Percentiles rank a stretch among this genome's conserved stretches.
Evolutionary conservation across 2,329 filamentous ascomycete species (phyloP).

Genomic region (Geosmithia putterillii): DNA sequence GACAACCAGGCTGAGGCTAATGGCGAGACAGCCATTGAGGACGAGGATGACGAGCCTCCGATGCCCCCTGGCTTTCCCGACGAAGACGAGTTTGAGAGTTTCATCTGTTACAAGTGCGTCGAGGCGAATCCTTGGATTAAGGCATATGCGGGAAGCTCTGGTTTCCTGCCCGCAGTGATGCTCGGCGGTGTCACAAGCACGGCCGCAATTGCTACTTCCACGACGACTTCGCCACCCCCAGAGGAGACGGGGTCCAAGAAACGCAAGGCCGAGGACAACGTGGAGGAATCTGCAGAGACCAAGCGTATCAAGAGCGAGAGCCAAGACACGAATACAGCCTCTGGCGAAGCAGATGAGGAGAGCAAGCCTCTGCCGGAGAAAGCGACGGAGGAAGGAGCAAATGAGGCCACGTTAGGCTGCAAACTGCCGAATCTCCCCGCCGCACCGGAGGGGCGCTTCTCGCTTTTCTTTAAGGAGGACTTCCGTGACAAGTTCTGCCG

Average conservation of each 20-base stretch:
- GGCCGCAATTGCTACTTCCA: background rate
- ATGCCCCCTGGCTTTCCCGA: conserved; percentile 76
- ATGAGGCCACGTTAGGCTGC: conserved; percentile 25
- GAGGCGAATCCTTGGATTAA: conserved; percentile 87
- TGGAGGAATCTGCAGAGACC: conserved; percentile 16
- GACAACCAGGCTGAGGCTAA: conserved; percentile 2
- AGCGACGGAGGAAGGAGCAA: background rate
- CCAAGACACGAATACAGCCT: conserved; percentile 14
- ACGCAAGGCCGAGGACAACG: conserved; percentile 50
- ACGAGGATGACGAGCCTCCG: conserved; percentile 50
- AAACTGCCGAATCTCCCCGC: conserved; percentile 49
- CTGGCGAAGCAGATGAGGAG: background rate
- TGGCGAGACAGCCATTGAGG: conserved; percentile 19
- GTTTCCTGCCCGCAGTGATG: conserved; percentile 68
- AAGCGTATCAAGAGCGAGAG: conserved; percentile 42
- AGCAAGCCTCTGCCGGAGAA: background rate
- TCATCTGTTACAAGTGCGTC: conserved; percentile 91
- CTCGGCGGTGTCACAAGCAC: conserved; percentile 6
- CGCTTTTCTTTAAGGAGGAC: conserved; percentile 66
- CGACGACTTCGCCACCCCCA: conserved; percentile 1
- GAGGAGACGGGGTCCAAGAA: conserved; percentile 36
- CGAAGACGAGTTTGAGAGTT: conserved; percentile 79
- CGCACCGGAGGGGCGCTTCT: conserved; percentile 49
- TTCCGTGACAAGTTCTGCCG: conserved; percentile 78
- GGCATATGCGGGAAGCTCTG: conserved; percentile 64